Percentiles rank a stretch among this genome's conserved stretches.
Conservation (phyloP, 495 filamentous ascomycete genomes). For the Ramalina peruviana region DNA sequence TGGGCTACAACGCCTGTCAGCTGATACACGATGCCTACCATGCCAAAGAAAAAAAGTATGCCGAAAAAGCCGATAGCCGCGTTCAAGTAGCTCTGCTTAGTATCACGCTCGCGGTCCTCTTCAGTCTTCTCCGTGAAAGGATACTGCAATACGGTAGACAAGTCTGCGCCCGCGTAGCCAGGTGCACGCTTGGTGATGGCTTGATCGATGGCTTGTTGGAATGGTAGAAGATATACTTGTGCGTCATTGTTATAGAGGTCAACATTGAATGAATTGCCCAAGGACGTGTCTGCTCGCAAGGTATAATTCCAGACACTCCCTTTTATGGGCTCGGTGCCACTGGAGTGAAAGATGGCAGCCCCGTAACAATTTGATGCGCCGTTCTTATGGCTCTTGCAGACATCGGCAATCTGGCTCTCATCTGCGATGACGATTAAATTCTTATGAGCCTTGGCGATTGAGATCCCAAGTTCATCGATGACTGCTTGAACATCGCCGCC, state of each 20-base stretch:
- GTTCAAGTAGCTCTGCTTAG: conserved; percentile 49
- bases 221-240: conserved; percentile 57
- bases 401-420: conserved; percentile 36
- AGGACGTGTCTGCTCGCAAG: conserved; percentile 48
- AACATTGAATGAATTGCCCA: conserved; percentile 44
- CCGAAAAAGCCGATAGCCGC: conserved; percentile 24
- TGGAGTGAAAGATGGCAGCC: conserved; percentile 56
- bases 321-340: conserved; percentile 43
- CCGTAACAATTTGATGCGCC: conserved; percentile 59
- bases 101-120: conserved; percentile 43
- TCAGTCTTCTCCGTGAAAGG: conserved; percentile 53
- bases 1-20: conserved; percentile 27
- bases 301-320: conserved; percentile 66
- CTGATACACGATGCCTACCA: conserved; percentile 14
- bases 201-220: conserved; percentile 59
- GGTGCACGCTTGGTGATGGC: conserved; percentile 44
- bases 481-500: conserved; percentile 56
- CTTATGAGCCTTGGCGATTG: conserved; percentile 34
- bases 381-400: conserved; percentile 49
- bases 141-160: conserved; percentile 46
- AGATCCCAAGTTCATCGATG: conserved; percentile 40
- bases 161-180: conserved; percentile 23
- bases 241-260: conserved; percentile 44
- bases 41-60: conserved; percentile 3
- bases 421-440: conserved; percentile 35